Percentiles rank a stretch among this genome's conserved stretches.
These are phyloP conservation scores for Fusarium pininemorale DNA, from an alignment of 2,329 filamentous ascomycete genomes.

Conservation along the genomic window DNA sequence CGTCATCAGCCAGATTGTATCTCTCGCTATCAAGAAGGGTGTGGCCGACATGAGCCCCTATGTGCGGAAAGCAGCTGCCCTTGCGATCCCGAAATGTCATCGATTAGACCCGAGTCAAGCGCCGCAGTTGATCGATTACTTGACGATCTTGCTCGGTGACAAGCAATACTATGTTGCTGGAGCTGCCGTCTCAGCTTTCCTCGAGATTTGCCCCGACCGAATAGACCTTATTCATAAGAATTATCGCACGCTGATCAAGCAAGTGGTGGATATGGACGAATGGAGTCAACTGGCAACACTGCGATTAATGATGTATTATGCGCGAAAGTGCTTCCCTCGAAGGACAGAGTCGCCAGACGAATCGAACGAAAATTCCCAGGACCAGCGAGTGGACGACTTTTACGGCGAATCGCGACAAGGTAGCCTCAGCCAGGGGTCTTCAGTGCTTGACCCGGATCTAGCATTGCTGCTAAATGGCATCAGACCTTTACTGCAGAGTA, in stretches of 20 bases:
- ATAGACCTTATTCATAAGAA: constrained; percentile 91
- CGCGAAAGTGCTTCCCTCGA: constrained; percentile 85
- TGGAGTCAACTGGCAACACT: constrained; percentile 92
- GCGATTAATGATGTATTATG: constrained; percentile 83
- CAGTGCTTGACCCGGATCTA: constrained; percentile 82
- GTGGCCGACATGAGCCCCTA: constrained; percentile 93
- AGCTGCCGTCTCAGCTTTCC: constrained; percentile 86
- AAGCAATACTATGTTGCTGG: constrained; percentile 97
- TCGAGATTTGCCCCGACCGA: constrained; percentile 88
- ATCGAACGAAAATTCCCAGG: constrained; percentile 44
- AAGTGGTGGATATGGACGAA: constrained; percentile 98
- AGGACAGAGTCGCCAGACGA: constrained; percentile 66
- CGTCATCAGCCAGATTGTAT: constrained; percentile 97
- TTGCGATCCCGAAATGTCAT: constrained; percentile 97
- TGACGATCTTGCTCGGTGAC: constrained; percentile 82
- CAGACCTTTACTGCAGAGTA: constrained; percentile 86
- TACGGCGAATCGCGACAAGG: constrained; percentile 73
- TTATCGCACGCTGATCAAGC: constrained; percentile 84
- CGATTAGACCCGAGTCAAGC: constrained; percentile 85
- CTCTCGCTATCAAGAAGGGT: constrained; percentile 93
- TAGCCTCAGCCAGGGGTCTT: constrained; percentile 53
- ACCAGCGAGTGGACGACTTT: constrained; percentile 72
- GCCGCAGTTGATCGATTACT: constrained; percentile 84
- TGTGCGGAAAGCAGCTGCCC: constrained; percentile 89
- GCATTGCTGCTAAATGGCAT: constrained; percentile 82